Base-by-base conservation (phyloP, 2,329 filamentous ascomycete species). In the Trichothecium sympodiale region DNA sequence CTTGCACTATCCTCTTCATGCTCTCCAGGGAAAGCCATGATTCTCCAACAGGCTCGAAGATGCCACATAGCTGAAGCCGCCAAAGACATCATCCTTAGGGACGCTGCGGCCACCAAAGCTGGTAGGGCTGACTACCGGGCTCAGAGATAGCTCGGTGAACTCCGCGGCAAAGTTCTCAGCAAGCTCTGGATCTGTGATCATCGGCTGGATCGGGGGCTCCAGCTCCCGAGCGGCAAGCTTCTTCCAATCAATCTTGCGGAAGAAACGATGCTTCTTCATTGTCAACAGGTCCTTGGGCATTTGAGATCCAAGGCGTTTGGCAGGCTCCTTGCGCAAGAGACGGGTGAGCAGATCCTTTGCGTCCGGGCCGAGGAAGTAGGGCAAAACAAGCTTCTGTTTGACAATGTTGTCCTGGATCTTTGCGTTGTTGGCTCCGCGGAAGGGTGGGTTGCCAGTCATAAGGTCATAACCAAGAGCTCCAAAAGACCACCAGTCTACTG, bases 401-500 rank as follows among this genome's bases (percentile, higher is more conserved):
- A 94, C 68, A 49, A 98, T 98, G 56, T 91, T 94, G 49, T 95
- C 83, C 57, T 94, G 86, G 43, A 95, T 88, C 66, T 94, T 96
- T 52, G 85, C 79, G 55, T 94, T 80, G 62, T 95, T 96, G 57
- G 80, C 80, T 30, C 85, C 91, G 17, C 77, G 77, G 63, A 96
- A 98, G 0, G 93, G 91, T 8, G 89, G 87, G 37, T 80, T 80
- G 36, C 93, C 91, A 8, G 89, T 96, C 56, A 98, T 79, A 26
- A 98, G 68, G 55, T 98, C 91, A 57, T 80, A 94, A 25, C 85
- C 87, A 31, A 98, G 72, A 3, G 89, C 88, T 26, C 93, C 91
- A 32, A 98, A 80, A 4, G 88, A 94, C 91, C 91, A 98, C 89
- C 89, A 98, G 62, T 98, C 91, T 14, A 95, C 93, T 2, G 87